Percentiles rank a stretch among this genome's conserved stretches.
These are phyloP conservation scores for Aspergillus udagawae DNA, from an alignment of 2,329 filamentous ascomycete species.

Conservation along the genomic window DNA sequence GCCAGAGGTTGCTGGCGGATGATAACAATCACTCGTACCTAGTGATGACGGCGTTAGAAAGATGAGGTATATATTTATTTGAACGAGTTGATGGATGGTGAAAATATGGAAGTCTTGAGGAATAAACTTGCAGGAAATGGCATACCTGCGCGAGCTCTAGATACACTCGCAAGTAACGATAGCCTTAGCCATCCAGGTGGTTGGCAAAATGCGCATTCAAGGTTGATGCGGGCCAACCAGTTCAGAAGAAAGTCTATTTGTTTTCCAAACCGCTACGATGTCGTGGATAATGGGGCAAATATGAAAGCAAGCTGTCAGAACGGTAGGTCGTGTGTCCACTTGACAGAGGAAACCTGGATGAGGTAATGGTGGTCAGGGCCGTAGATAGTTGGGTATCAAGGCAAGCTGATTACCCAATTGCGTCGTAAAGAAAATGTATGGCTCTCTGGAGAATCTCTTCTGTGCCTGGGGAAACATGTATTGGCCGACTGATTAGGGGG, in stretches of 20 bases:
- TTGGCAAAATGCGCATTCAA: slow-evolving; percentile 23
- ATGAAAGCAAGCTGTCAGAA: not conserved
- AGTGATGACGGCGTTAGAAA: slow-evolving; percentile 8
- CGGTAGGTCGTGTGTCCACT: not conserved
- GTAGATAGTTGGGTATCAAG: slow-evolving; percentile 9
- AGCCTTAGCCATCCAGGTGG: slow-evolving; percentile 27
- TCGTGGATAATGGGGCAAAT: not conserved
- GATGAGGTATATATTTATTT: slow-evolving; percentile 7
- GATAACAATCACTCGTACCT: not conserved
- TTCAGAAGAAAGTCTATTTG: slow-evolving; percentile 11
- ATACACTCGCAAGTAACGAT: slow-evolving; percentile 16
- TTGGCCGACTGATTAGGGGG: slow-evolving; percentile 4
- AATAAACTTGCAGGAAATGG: not conserved
- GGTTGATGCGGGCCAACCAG: slow-evolving; percentile 20
- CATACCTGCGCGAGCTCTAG: slow-evolving; percentile 17
- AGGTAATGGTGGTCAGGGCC: slow-evolving; percentile 1
- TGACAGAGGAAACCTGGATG: not conserved
- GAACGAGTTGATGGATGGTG: slow-evolving; percentile 3
- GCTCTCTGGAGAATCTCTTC: not conserved
- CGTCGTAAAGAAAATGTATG: slow-evolving; percentile 1
- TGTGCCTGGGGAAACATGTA: slow-evolving; percentile 10
- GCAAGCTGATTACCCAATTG: slow-evolving; percentile 9
- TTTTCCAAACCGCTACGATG: not conserved
- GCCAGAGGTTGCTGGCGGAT: not conserved
- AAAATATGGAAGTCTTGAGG: not conserved